Percentiles rank a stretch among this genome's conserved stretches.
These are phyloP conservation scores for Naganishia albida DNA, from an alignment of 1,284 basidiomycete species.

Conservation along the genomic window DNA sequence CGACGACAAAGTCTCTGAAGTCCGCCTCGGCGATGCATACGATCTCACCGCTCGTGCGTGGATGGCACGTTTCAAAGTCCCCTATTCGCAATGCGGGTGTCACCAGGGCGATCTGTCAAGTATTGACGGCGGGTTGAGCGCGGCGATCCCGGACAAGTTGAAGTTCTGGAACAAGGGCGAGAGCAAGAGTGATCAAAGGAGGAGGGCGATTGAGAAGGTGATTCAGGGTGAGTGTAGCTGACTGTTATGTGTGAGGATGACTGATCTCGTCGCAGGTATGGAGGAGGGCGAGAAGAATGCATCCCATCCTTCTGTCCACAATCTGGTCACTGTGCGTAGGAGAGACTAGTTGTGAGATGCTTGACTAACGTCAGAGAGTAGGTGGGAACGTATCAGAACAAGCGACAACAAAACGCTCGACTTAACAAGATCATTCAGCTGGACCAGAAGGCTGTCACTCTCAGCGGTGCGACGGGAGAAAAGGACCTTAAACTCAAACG, in stretches of 20 bases:
- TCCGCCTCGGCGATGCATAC: slow-evolving; percentile 31
- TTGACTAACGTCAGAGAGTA: background rate
- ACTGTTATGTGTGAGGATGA: too few relatives aligned
- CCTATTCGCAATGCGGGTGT: slow-evolving; percentile 36
- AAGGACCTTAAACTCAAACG: slow-evolving; percentile 15
- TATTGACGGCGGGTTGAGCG: slow-evolving; percentile 13
- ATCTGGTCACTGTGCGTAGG: slow-evolving; percentile 23
- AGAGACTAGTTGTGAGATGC: background rate
- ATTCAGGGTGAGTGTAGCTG: background rate
- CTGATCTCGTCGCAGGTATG: slow-evolving; percentile 4
- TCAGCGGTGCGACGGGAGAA: background rate
- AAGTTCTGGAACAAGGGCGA: slow-evolving; percentile 32
- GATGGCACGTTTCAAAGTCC: slow-evolving; percentile 33
- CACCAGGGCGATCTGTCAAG: slow-evolving; percentile 26
- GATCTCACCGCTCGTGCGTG: slow-evolving; percentile 29
- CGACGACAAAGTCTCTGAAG: slow-evolving; percentile 35
- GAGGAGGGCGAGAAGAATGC: slow-evolving; percentile 29
- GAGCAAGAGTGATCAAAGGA: slow-evolving; percentile 22
- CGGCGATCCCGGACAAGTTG: slow-evolving; percentile 21
- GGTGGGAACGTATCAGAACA: background rate
- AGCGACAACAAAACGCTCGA: background rate
- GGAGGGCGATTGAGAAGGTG: slow-evolving; percentile 28
- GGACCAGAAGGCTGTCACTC: slow-evolving; percentile 14
- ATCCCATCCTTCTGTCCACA: slow-evolving; percentile 32
- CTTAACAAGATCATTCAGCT: slow-evolving; percentile 7